phyloP scores from a whole-genome alignment of 2,329 filamentous ascomycete species.

The Aspergillus sp. region DNA sequence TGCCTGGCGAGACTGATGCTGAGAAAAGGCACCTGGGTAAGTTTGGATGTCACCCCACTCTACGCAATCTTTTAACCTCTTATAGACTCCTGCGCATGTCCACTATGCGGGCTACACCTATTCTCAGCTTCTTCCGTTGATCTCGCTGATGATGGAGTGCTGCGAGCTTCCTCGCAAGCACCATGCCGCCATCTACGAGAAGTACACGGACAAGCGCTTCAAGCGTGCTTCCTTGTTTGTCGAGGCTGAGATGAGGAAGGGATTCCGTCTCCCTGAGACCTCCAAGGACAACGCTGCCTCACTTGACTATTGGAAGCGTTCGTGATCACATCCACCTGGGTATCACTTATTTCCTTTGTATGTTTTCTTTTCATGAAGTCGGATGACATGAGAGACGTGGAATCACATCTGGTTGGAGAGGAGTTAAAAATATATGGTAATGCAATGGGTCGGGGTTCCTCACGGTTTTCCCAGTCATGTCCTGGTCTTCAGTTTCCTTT shows the following conservation, averaged over 20 bases:
- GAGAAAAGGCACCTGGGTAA: constrained; percentile 89
- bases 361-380: neutral
- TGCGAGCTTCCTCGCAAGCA: constrained; percentile 78
- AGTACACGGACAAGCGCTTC: constrained; percentile 85
- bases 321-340: constrained; percentile 11
- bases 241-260: constrained; percentile 66
- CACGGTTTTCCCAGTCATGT: constrained; percentile 5
- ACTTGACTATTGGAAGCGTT: constrained; percentile 19
- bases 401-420: constrained; percentile 7
- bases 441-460: constrained; percentile 1
- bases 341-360: constrained; percentile 1
- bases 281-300: constrained; percentile 14
- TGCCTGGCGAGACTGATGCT: constrained; percentile 87
- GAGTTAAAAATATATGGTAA: constrained; percentile 8
- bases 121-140: constrained; percentile 72
- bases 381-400: constrained; percentile 15
- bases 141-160: constrained; percentile 80
- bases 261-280: constrained; percentile 51
- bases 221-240: constrained; percentile 81
- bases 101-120: constrained; percentile 94
- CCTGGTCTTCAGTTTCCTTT: constrained; percentile 2
- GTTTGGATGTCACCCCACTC: constrained; percentile 33
- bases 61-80: constrained; percentile 16
- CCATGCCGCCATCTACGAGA: constrained; percentile 83
- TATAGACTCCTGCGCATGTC: constrained; percentile 74